phyloP scores from a whole-genome alignment of 2,329 filamentous ascomycete genomes.

The Coniochaeta pulveracea region DNA sequence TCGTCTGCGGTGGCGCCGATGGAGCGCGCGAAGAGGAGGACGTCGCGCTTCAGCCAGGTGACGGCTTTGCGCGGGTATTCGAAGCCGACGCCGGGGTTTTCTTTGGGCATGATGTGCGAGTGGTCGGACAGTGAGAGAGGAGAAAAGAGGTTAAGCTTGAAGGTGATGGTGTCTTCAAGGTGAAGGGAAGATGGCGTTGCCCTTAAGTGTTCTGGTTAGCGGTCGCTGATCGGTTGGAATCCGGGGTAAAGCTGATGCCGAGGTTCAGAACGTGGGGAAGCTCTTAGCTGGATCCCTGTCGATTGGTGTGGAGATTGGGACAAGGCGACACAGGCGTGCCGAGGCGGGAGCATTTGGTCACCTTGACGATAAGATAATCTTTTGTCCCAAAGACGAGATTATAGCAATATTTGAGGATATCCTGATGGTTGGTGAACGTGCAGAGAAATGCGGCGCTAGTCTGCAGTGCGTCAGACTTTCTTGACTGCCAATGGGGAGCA shows the following conservation, averaged over 20 bases:
- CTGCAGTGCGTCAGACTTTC: too few relatives aligned
- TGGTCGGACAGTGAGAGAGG: not conserved
- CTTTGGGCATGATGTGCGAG: not conserved
- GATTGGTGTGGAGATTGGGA: too few relatives aligned
- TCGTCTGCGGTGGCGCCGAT: conserved; percentile 78
- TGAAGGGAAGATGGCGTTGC: not conserved
- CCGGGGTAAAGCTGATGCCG: conserved; percentile 2
- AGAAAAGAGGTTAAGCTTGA: not conserved
- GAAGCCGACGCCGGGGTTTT: conserved; percentile 54
- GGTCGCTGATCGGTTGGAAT: not conserved
- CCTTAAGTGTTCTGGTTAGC: not conserved
- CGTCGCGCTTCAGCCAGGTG: conserved; percentile 79
- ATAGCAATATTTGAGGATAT: too few relatives aligned
- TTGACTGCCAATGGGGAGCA: too few relatives aligned
- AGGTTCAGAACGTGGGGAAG: conserved; percentile 3
- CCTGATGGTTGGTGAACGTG: too few relatives aligned
- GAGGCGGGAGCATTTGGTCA: too few relatives aligned
- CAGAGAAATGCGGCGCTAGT: too few relatives aligned
- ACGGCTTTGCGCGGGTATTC: conserved; percentile 68
- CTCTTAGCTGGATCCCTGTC: too few relatives aligned
- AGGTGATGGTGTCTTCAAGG: not conserved
- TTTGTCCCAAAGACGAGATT: too few relatives aligned
- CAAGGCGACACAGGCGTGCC: too few relatives aligned
- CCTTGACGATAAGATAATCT: too few relatives aligned
- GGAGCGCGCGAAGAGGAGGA: conserved; percentile 79